phyloP scores from a whole-genome alignment of 768 basidiomycete species.

The Lactarius pseudohatsudake region DNA sequence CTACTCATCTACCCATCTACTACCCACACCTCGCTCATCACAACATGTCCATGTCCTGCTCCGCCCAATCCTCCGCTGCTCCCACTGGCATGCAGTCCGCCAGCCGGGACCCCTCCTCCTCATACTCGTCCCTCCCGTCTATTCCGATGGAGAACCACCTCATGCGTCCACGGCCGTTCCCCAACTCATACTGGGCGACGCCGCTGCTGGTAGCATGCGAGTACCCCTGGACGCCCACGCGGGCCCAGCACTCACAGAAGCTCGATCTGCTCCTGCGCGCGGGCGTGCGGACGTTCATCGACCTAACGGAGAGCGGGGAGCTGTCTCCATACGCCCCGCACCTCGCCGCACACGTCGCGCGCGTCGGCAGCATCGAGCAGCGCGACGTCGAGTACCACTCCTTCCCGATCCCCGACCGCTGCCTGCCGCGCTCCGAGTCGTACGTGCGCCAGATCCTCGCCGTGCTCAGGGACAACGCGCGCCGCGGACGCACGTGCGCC shows the following conservation, averaged over 20 bases:
- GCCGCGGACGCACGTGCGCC: slow-evolving; percentile 58
- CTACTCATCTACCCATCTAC: neutral
- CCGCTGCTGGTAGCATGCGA: slow-evolving; percentile 73
- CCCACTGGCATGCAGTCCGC: neutral
- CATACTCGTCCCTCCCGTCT: slow-evolving; percentile 10
- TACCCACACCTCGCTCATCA: neutral
- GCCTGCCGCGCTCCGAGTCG: slow-evolving; percentile 56
- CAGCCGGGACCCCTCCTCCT: neutral
- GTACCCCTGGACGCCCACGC: slow-evolving; percentile 70
- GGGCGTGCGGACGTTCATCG: slow-evolving; percentile 79
- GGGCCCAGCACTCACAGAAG: slow-evolving; percentile 47
- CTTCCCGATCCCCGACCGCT: slow-evolving; percentile 76
- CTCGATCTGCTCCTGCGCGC: slow-evolving; percentile 69
- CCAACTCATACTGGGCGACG: slow-evolving; percentile 87
- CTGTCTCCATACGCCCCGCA: slow-evolving; percentile 62
- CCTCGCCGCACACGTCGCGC: slow-evolving; percentile 52
- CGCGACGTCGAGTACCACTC: slow-evolving; percentile 68
- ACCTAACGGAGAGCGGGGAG: slow-evolving; percentile 81
- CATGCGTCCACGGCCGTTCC: slow-evolving; percentile 54
- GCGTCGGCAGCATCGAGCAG: slow-evolving; percentile 53
- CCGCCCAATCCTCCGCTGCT: slow-evolving; percentile 11
- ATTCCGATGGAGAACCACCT: slow-evolving; percentile 11
- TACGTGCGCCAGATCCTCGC: slow-evolving; percentile 59
- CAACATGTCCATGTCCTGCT: neutral
- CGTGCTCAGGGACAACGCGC: slow-evolving; percentile 59